A percentile compares a stretch with the other conserved stretches of the same genome.
phyloP scores from a whole-genome alignment of 306 rosid species.

The Medicago lupulina region DNA sequence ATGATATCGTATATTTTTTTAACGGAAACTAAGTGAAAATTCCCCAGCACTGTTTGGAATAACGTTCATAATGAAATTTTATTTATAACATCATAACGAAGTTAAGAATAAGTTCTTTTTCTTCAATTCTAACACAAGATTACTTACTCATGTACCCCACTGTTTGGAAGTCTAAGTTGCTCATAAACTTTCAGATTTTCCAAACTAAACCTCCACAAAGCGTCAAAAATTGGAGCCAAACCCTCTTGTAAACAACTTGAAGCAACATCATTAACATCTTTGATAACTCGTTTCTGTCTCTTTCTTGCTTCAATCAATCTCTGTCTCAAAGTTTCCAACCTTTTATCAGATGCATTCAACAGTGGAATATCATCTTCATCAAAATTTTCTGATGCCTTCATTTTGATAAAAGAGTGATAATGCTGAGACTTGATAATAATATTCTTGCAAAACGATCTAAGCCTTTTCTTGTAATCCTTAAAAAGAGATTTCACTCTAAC shows the following conservation, averaged over 20 bases:
- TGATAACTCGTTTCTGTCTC: slow-evolving; percentile 30
- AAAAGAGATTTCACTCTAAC: slow-evolving; percentile 23
- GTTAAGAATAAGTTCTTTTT: no score
- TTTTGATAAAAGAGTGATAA: neutral
- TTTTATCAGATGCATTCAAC: slow-evolving; percentile 17
- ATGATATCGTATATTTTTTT: no score
- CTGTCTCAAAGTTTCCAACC: slow-evolving; percentile 17
- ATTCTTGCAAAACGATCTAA: slow-evolving; percentile 26
- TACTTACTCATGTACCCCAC: neutral
- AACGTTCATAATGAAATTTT: no score
- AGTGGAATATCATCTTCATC: slow-evolving; percentile 28
- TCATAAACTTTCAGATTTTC: slow-evolving; percentile 44
- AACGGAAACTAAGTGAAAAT: no score
- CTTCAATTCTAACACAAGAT: neutral
- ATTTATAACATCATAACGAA: no score
- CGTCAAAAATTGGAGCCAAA: slow-evolving; percentile 45
- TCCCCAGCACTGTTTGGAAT: no score
- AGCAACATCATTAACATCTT: slow-evolving; percentile 44
- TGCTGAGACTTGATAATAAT: neutral
- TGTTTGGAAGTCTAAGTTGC: slow-evolving; percentile 36
- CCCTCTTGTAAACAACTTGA: slow-evolving; percentile 45
- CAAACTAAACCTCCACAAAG: slow-evolving; percentile 38
- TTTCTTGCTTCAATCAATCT: slow-evolving; percentile 38
- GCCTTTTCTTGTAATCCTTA: slow-evolving; percentile 36
- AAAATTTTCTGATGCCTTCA: slow-evolving; percentile 18